These are phyloP conservation scores for Vitis rupestris DNA, from an alignment of 164 flowering plant species.

Conservation along the genomic window DNA sequence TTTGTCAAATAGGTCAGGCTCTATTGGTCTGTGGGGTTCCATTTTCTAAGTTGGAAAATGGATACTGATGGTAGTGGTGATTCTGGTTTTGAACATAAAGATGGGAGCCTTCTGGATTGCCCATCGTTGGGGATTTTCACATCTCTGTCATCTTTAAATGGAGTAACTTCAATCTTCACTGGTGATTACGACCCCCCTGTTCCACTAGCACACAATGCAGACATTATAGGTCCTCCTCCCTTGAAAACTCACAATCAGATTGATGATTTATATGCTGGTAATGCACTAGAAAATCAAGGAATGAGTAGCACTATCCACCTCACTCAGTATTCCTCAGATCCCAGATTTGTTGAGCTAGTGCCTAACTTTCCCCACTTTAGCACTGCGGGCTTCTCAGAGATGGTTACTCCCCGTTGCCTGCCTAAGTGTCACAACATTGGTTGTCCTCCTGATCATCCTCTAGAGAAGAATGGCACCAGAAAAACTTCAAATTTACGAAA, in stretches of 20 bases:
- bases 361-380: not conserved
- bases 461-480: not conserved
- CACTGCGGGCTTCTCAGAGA: not conserved
- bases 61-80: not conserved
- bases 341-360: not conserved
- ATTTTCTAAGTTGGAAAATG: not conserved
- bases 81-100: not conserved
- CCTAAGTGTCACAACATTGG: not conserved
- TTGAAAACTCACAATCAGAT: not conserved
- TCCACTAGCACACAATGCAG: not conserved
- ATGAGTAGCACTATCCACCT: not conserved
- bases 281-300: not conserved
- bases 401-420: not conserved
- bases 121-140: not conserved
- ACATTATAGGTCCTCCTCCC: not conserved
- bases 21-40: not conserved
- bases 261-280: conserved; percentile 1
- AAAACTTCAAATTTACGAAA: not conserved
- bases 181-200: not conserved
- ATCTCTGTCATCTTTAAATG: not conserved
- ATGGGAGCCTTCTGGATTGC: not conserved
- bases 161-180: not conserved
- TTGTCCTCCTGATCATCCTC: not conserved
- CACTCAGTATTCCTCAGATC: conserved; percentile 1
- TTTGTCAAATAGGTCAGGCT: not conserved